A percentile compares a stretch with the other conserved stretches of the same genome.
These are phyloP conservation scores for Phytophthora boehmeriae DNA, from an alignment of 352 stramenopile genomes.

Conservation along the genomic window DNA sequence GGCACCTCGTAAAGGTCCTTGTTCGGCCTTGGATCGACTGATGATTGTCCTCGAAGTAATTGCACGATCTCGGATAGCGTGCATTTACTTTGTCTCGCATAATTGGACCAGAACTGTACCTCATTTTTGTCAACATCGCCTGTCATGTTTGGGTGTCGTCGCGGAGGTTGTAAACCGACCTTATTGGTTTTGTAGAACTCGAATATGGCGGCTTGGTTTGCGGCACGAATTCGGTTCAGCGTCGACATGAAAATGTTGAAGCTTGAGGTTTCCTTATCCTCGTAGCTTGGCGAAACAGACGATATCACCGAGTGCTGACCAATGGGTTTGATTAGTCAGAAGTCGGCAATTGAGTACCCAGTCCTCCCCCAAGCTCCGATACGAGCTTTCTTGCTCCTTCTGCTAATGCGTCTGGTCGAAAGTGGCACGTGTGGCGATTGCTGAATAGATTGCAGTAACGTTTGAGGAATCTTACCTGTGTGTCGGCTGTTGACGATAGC, in stretches of 20 bases:
- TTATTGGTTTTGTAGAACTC: conserved; percentile 3
- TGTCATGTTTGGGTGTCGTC: background rate
- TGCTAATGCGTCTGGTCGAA: conserved; percentile 1
- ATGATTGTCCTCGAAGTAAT: conserved; percentile 5
- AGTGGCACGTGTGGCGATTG: conserved; percentile 18
- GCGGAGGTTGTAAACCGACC: background rate
- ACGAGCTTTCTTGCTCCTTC: conserved; percentile 6
- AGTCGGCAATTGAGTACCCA: conserved; percentile 5
- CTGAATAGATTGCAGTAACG: conserved; percentile 17
- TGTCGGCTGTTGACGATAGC: conserved; percentile 4
- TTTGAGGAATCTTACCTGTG: conserved; percentile 21
- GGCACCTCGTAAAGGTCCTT: conserved; percentile 9
- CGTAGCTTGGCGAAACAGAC: background rate
- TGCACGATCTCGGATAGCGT: background rate
- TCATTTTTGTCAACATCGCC: conserved; percentile 3
- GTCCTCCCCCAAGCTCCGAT: background rate
- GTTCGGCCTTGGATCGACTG: conserved; percentile 9
- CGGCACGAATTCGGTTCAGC: conserved; percentile 6
- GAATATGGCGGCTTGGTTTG: conserved; percentile 5
- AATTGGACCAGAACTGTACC: conserved; percentile 4
- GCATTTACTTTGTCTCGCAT: background rate
- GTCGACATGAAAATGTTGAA: conserved; percentile 12
- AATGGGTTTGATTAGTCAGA: conserved; percentile 4
- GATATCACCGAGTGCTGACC: background rate
- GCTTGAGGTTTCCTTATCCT: background rate